A percentile compares a stretch with the other conserved stretches of the same genome.
phyloP scores from a whole-genome alignment of 1,284 basidiomycete genomes.

The Malassezia sympodialis region DNA sequence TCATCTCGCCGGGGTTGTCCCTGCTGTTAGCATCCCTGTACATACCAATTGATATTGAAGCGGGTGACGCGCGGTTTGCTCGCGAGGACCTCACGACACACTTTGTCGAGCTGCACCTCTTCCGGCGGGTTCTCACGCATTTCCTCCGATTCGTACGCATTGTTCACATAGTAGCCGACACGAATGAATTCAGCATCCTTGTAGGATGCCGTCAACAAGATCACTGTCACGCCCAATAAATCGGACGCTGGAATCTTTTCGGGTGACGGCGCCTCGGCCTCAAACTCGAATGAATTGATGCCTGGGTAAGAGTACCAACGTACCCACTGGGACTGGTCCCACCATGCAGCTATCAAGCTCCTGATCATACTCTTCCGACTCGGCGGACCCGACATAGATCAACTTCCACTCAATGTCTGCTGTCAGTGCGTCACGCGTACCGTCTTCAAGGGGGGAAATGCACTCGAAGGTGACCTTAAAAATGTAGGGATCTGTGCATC shows the following conservation, averaged over 20 bases:
- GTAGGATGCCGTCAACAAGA: conserved; percentile 81
- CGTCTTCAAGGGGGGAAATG: conserved; percentile 80
- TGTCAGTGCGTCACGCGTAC: conserved; percentile 50
- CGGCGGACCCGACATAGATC: conserved; percentile 91
- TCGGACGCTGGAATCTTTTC: conserved; percentile 70
- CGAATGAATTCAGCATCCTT: conserved; percentile 90
- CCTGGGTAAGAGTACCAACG: conserved; percentile 11
- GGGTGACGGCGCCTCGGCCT: conserved; percentile 52
- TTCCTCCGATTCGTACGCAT: conserved; percentile 89
- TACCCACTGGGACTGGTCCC: conserved; percentile 68
- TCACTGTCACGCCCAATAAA: conserved; percentile 76
- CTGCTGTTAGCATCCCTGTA: not conserved
- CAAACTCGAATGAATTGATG: conserved; percentile 94
- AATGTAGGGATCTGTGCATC: conserved; percentile 65
- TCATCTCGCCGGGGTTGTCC: conserved; percentile 8
- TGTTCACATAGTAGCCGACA: conserved; percentile 98
- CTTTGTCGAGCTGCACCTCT: conserved; percentile 49
- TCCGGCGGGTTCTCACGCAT: conserved; percentile 41
- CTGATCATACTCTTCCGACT: conserved; percentile 81
- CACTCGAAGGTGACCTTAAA: conserved; percentile 98
- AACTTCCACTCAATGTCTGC: conserved; percentile 93
- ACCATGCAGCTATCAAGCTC: conserved; percentile 70
- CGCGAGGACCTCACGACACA: conserved; percentile 74
- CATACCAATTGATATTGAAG: conserved; percentile 52
- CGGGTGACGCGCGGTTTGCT: conserved; percentile 88